Conservation (phyloP, 306 rosid species). For the Lupinus albus region DNA sequence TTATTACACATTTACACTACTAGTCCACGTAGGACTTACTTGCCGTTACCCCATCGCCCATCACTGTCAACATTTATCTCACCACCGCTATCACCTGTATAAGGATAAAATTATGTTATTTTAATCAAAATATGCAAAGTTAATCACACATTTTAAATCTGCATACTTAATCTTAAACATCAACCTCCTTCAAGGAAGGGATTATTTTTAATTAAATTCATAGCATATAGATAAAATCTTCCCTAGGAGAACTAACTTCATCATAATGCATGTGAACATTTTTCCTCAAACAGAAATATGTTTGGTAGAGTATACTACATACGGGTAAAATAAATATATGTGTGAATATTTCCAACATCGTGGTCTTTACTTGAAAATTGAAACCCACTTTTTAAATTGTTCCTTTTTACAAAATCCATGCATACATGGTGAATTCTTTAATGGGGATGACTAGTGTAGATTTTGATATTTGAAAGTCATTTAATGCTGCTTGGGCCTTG, state of each 20-base stretch:
- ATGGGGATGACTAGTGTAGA: slow-evolving; percentile 4
- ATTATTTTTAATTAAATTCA: not conserved
- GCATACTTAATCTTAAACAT: no score
- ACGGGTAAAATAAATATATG: no score
- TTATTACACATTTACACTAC: no score
- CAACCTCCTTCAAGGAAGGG: no score
- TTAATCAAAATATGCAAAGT: no score
- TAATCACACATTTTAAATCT: no score
- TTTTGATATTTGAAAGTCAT: slow-evolving; percentile 10
- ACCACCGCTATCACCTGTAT: not conserved
- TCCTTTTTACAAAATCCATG: not conserved
- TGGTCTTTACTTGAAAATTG: not conserved
- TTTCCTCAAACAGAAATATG: no score
- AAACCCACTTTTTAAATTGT: not conserved
- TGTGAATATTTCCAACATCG: not conserved
- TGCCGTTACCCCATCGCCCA: slow-evolving; percentile 44
- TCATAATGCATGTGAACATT: no score
- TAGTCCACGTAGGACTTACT: slow-evolving; percentile 30
- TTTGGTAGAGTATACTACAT: no score
- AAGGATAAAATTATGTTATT: no score
- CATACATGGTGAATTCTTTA: not conserved
- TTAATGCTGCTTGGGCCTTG: slow-evolving; percentile 41
- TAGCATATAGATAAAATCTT: not conserved
- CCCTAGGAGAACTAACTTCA: no score
- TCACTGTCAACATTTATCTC: not conserved